Evolutionary conservation across 2,329 filamentous ascomycete species (phyloP), one percentile per base, ranked within the genome.

Genomic region (Botrytis squamosa): DNA sequence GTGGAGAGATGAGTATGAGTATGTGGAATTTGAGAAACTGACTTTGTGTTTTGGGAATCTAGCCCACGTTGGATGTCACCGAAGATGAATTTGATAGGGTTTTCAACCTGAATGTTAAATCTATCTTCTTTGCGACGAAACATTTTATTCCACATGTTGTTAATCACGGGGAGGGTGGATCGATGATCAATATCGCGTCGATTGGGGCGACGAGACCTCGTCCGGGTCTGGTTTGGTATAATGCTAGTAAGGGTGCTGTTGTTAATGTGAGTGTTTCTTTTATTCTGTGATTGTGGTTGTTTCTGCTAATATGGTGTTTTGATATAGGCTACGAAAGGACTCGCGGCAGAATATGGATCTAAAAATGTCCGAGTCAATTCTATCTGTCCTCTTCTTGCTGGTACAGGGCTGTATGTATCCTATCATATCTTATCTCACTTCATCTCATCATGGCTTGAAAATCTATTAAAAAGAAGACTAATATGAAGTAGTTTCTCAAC

Each of bases 341-440:
- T 95, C 76, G 92, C 92, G 0, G 89, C 91, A 1, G 92, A 94
- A 81, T 94, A 92, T 77, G 92, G 90, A 0, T 86, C 88, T 0
- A 87, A 92, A 72, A 87, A 92, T 77, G 93, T 95, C 76, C 88
- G 92, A 0, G 90, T 94, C 78, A 93, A 93, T 76, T 87, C 88
- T 2, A 88, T 94, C 22, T 92, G 90, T 65, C 92, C 91, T 0
- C 86, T 93, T 0, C 84, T 93, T 1, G 90, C 88, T 1, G 88
- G 86, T 25, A 94, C 92, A 0, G 90, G 88, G 4, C 85, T 93
- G 77, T 80, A 74, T 71, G 76, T 75, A 29, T 40, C 25, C 1
- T 20, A 49, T 49, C 9, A 4, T 22, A 4, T 49, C 46, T 44
- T 18, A 29, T 36, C 6, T 44, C 60, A 64, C 62, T 52, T 9